A percentile compares a stretch with the other conserved stretches of the same genome.
These are phyloP conservation scores for Hygrocybe punicea DNA, from an alignment of 768 basidiomycete genomes.

Conservation along the genomic window DNA sequence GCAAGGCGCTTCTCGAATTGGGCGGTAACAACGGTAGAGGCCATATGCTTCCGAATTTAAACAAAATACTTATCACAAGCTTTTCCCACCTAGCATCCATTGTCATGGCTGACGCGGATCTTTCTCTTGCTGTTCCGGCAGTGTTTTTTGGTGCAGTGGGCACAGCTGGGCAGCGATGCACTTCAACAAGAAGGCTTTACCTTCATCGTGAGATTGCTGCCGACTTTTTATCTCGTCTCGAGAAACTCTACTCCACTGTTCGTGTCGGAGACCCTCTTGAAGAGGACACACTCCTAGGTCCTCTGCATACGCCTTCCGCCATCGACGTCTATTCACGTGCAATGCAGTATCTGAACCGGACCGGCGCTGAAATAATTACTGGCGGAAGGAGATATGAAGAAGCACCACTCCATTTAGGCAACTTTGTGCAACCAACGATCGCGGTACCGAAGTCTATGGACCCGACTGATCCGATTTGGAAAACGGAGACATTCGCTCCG, in stretches of 20 bases:
- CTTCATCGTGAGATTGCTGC: conserved; percentile 77
- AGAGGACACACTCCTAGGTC: conserved; percentile 73
- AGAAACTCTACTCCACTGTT: conserved; percentile 67
- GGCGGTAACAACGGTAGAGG: conserved; percentile 89
- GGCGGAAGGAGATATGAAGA: conserved; percentile 62
- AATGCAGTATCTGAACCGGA: conserved; percentile 55
- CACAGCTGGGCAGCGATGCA: conserved; percentile 73
- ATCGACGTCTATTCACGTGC: conserved; percentile 63
- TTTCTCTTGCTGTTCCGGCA: conserved; percentile 82
- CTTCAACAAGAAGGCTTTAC: conserved; percentile 86
- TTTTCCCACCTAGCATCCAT: conserved; percentile 63
- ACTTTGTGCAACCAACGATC: conserved; percentile 89
- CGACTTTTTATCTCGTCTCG: conserved; percentile 71
- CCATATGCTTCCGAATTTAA: conserved; percentile 11
- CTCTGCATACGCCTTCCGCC: conserved; percentile 71
- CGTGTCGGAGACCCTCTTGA: conserved; percentile 84
- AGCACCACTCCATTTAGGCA: conserved; percentile 58
- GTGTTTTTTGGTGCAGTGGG: conserved; percentile 95
- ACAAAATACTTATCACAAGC: conserved; percentile 15
- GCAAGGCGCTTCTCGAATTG: conserved; percentile 85
- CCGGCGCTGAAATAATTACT: conserved; percentile 71
- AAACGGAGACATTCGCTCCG: conserved; percentile 83
- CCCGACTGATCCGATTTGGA: conserved; percentile 61
- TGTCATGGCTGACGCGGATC: conserved; percentile 91
- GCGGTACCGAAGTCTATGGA: conserved; percentile 61